Percentiles rank a stretch among this genome's conserved stretches.
Conservation (phyloP, 1,139 yeast genomes). For the Yamadazyma siamensis region DNA sequence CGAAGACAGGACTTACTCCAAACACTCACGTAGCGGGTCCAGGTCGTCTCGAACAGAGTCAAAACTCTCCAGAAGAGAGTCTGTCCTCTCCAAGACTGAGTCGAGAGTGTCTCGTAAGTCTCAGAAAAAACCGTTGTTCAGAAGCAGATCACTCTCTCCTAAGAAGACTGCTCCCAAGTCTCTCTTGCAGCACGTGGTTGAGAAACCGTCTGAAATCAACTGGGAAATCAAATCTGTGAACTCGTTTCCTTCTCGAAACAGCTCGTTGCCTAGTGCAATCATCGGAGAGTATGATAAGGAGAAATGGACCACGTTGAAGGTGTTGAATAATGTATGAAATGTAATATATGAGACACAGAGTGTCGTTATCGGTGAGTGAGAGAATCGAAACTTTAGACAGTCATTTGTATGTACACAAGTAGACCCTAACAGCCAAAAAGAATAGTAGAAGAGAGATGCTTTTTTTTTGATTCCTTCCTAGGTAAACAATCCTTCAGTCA, state of each 20-base stretch:
- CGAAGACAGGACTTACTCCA: not conserved
- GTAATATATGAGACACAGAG: constrained; percentile 5
- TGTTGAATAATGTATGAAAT: constrained; percentile 6
- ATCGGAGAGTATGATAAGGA: constrained; percentile 65
- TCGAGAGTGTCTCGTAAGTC: constrained; percentile 4
- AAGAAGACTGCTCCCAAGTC: constrained; percentile 13
- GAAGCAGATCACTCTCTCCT: constrained; percentile 8
- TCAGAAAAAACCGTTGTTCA: not conserved
- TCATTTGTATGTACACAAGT: no score
- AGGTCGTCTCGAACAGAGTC: constrained; percentile 14
- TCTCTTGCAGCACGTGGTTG: constrained; percentile 18
- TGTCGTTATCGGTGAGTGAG: no score
- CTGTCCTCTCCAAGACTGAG: constrained; percentile 15
- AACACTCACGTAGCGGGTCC: constrained; percentile 20
- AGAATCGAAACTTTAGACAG: no score
- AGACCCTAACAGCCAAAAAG: no score
- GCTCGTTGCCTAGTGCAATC: constrained; percentile 55
- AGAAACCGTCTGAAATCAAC: constrained; percentile 20
- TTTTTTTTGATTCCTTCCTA: no score
- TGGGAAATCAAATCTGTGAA: constrained; percentile 41
- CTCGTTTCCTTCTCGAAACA: constrained; percentile 34
- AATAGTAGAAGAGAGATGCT: no score
- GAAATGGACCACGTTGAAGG: constrained; percentile 56
- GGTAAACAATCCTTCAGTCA: no score
- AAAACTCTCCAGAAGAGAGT: constrained; percentile 15